Base-by-base conservation (phyloP, 1,139 yeast genomes). In the Kluyveromyces sp. region DNA sequence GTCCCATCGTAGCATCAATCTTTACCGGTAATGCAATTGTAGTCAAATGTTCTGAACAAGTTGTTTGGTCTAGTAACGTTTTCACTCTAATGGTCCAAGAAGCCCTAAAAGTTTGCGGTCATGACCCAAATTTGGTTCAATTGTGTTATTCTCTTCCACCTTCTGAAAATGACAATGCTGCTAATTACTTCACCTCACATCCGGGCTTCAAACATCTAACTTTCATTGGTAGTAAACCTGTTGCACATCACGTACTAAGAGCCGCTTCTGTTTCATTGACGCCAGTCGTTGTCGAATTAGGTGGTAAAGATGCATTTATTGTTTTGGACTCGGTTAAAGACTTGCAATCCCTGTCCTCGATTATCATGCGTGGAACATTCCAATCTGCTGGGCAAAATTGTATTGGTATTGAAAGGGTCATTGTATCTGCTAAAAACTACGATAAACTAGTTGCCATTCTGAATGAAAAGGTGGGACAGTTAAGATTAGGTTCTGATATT, bases 381-480 rank as follows among this genome's bases (percentile, higher is more conserved):
- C 98, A 92, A 67, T 85, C 96, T 48, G 87, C 96, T 0, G 98
- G 98, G 7, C 98, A 92, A 65, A 92, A 92, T 63, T 92, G 98
- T 69, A 92, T 92, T 61, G 97, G 98, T 39, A 85, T 92, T 48
- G 98, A 92, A 67, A 74, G 98, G 52, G 95, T 92, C 3, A 83
- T 92, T 52, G 88, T 89, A 41, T 71, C 81, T 46, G 84, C 82
- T 3, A 70, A 72, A 42, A 77, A 79, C 34, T 90, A 92, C 65
- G 81, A 79, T 31, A 60, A 67, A 39, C 68, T 92, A 39, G 80
- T 81, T 1, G 67, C 71, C 0, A 75, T 79, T 7, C 69, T 92
- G 41, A 59, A 75, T 2, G 66, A 71, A 36, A 73, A 94, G 49
- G 78, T 92, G 33, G 72, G 75, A 6, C 61, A 69, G 34, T 67